phyloP scores from a whole-genome alignment of 2,329 filamentous ascomycete species.

The Coniochaeta sp. region DNA sequence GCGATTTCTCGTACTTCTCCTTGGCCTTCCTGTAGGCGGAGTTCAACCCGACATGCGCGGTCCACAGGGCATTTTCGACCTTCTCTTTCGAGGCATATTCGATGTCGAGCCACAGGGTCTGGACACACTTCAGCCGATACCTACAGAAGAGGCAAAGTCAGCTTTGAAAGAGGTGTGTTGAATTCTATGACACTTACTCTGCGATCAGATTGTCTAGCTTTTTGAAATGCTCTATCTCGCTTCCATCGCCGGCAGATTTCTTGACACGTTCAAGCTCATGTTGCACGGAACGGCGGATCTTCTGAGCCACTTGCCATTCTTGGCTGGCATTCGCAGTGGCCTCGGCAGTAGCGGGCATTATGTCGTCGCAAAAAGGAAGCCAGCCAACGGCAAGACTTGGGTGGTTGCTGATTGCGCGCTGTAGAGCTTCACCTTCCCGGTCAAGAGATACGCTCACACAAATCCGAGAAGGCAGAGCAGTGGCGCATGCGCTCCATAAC shows the following conservation, averaged over 20 bases:
- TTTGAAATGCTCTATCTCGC: constrained; percentile 35
- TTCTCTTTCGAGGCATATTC: constrained; percentile 54
- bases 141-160: constrained; percentile 5
- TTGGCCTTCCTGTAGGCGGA: constrained; percentile 67
- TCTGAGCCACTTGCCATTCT: constrained; percentile 30
- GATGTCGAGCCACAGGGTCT: constrained; percentile 66
- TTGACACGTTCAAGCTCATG: constrained; percentile 36
- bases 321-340: not conserved
- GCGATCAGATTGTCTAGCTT: constrained; percentile 34
- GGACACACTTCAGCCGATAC: constrained; percentile 60
- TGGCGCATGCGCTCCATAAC: constrained; percentile 25
- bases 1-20: constrained; percentile 42
- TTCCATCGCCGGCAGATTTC: constrained; percentile 23
- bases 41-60: constrained; percentile 70
- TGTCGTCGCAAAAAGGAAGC: not conserved
- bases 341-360: not conserved
- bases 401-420: not conserved
- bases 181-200: constrained; percentile 23
- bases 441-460: constrained; percentile 22
- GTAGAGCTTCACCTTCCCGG: constrained; percentile 6
- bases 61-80: constrained; percentile 70
- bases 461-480: constrained; percentile 14
- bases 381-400: not conserved
- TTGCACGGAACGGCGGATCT: constrained; percentile 32
- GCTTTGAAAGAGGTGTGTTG: not conserved